Evolutionary conservation across 306 rosid genomes (phyloP).

Genomic region (Cucurbita pepo): DNA sequence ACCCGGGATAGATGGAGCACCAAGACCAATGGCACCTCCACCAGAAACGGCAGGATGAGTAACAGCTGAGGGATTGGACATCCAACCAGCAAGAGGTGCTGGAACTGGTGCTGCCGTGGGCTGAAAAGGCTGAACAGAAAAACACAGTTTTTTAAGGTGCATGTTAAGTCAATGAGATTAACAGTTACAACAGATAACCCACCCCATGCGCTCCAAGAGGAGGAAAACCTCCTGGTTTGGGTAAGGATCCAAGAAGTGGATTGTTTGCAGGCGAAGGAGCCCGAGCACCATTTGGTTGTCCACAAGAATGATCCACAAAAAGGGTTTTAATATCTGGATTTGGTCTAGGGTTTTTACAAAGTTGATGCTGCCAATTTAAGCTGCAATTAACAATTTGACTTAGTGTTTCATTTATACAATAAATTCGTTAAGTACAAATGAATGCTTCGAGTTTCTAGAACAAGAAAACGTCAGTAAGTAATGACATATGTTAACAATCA

Average conservation of each 20-base stretch:
- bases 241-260: constrained; percentile 77
- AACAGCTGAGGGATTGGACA: constrained; percentile 90
- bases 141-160: constrained; percentile 8
- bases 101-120: constrained; percentile 77
- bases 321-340: constrained; percentile 99
- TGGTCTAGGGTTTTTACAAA: constrained; percentile 91
- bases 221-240: constrained; percentile 92
- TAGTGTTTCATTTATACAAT: not conserved
- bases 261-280: constrained; percentile 95
- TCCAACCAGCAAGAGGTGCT: constrained; percentile 92
- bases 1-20: constrained; percentile 94
- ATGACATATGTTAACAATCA: not conserved
- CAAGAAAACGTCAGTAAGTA: not conserved
- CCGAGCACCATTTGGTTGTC: constrained; percentile 91
- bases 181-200: constrained; percentile 15
- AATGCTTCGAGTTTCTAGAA: not conserved
- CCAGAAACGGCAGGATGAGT: constrained; percentile 81
- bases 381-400: constrained; percentile 31
- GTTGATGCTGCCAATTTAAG: constrained; percentile 99
- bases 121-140: constrained; percentile 65
- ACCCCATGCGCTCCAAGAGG: constrained; percentile 97
- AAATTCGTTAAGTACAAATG: not conserved
- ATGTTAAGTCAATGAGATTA: not conserved
- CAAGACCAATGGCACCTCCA: constrained; percentile 88
- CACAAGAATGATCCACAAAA: constrained; percentile 96